Percentiles rank a stretch among this genome's conserved stretches.
These are phyloP conservation scores for Apiotrichum sp. DNA, from an alignment of 1,284 basidiomycete genomes.

Conservation along the genomic window DNA sequence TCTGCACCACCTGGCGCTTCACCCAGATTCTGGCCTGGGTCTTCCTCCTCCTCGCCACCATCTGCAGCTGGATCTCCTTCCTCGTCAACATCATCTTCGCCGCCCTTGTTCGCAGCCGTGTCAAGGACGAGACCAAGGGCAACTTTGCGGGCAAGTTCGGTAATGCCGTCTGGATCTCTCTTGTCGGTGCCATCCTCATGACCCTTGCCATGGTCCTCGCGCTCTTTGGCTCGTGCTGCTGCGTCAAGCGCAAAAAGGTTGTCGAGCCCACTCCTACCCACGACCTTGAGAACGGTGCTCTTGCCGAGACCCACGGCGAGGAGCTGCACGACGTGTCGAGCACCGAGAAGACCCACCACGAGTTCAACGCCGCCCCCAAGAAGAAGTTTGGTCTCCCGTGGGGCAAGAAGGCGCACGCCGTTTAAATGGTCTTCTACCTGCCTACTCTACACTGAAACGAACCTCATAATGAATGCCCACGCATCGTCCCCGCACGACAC, in stretches of 20 bases:
- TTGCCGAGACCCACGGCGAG: neutral
- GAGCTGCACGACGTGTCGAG: neutral
- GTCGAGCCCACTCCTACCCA: neutral
- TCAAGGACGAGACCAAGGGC: conserved; percentile 6
- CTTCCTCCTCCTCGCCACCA: conserved; percentile 5
- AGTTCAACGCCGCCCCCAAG: neutral
- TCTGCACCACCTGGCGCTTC: conserved; percentile 7
- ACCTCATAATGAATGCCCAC: too few relatives aligned
- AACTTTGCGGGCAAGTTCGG: conserved; percentile 2
- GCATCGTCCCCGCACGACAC: neutral
- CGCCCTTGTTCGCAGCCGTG: neutral
- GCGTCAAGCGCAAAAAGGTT: conserved; percentile 5
- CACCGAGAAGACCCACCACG: neutral
- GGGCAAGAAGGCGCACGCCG: neutral
- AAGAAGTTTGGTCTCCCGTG: neutral
- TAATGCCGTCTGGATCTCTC: conserved; percentile 9
- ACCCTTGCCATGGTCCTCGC: conserved; percentile 4
- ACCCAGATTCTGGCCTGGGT: conserved; percentile 3
- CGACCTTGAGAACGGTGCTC: conserved; percentile 5
- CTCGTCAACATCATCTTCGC: conserved; percentile 10
- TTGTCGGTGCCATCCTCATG: conserved; percentile 10
- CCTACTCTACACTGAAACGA: neutral
- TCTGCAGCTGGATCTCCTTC: conserved; percentile 7
- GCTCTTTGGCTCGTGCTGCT: conserved; percentile 11
- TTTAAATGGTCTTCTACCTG: neutral